A percentile compares a stretch with the other conserved stretches of the same genome.
phyloP scores from a whole-genome alignment of 805 yeast genomes.

The Yueomyces sinensis region DNA sequence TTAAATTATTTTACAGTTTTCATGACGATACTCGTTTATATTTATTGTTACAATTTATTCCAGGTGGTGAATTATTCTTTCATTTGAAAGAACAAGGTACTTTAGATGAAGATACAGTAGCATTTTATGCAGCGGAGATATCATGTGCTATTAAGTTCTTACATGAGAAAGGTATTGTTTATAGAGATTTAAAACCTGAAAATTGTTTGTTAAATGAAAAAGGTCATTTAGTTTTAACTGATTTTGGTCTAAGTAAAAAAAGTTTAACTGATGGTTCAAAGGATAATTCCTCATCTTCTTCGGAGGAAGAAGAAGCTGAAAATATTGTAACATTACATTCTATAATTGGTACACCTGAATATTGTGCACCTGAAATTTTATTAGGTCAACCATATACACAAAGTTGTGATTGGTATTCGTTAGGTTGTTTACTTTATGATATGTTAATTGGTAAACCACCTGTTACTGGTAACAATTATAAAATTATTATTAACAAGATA shows the following conservation, averaged over 20 bases:
- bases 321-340: conserved; percentile 25
- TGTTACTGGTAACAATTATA: conserved; percentile 71
- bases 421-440: conserved; percentile 72
- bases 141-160: conserved; percentile 64
- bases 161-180: conserved; percentile 70
- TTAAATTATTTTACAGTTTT: conserved; percentile 66
- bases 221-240: conserved; percentile 74
- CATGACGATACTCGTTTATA: conserved; percentile 72
- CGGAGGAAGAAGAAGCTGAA: conserved; percentile 10
- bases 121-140: conserved; percentile 72
- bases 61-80: conserved; percentile 71
- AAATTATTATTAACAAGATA: conserved; percentile 63
- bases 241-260: conserved; percentile 62
- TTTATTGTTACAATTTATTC: conserved; percentile 64
- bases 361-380: conserved; percentile 77
- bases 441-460: conserved; percentile 82
- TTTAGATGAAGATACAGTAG: conserved; percentile 49
- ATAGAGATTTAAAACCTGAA: conserved; percentile 82
- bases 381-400: conserved; percentile 67
- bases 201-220: conserved; percentile 59
- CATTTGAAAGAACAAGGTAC: conserved; percentile 30
- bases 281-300: background rate
- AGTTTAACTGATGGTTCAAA: conserved; percentile 12
- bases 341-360: conserved; percentile 32
- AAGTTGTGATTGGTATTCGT: conserved; percentile 84